phyloP scores from a whole-genome alignment of 257 asterid genomes.

The Salvia splendens region DNA sequence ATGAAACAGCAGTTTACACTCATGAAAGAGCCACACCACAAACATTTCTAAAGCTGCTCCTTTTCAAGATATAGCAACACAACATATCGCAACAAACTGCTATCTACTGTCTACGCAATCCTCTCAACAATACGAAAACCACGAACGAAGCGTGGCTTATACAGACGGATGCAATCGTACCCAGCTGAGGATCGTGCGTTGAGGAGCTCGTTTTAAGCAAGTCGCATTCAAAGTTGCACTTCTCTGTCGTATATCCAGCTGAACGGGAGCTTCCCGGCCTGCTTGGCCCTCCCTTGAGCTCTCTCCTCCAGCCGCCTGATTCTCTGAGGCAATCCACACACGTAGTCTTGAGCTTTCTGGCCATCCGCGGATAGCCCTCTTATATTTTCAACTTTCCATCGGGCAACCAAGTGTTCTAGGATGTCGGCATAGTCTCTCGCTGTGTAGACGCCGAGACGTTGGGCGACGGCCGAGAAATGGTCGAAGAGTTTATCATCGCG shows the following conservation, averaged over 20 bases:
- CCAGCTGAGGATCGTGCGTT: background rate
- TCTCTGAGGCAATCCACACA: slow-evolving; percentile 68
- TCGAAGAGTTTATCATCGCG: slow-evolving; percentile 65
- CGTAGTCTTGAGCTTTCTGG: slow-evolving; percentile 70
- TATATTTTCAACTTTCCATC: slow-evolving; percentile 66
- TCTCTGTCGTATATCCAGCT: slow-evolving; percentile 71
- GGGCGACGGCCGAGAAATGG: slow-evolving; percentile 74
- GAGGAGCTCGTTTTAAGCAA: background rate
- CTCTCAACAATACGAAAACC: slow-evolving; percentile 20
- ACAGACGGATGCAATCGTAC: slow-evolving; percentile 16
- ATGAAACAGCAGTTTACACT: slow-evolving; percentile 3
- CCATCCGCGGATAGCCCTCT: slow-evolving; percentile 63
- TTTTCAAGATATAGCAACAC: slow-evolving; percentile 31
- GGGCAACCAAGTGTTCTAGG: slow-evolving; percentile 62
- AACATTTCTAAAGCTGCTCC: slow-evolving; percentile 11
- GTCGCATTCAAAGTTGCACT: slow-evolving; percentile 57
- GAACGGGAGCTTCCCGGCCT: slow-evolving; percentile 51
- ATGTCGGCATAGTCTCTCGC: slow-evolving; percentile 79
- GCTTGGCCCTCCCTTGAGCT: slow-evolving; percentile 59
- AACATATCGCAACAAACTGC: slow-evolving; percentile 26
- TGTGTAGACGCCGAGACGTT: slow-evolving; percentile 67
- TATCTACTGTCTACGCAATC: slow-evolving; percentile 48
- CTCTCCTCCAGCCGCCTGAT: slow-evolving; percentile 70
- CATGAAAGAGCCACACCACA: slow-evolving; percentile 9
- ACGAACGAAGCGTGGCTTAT: background rate